A percentile compares a stretch with the other conserved stretches of the same genome.
These are phyloP conservation scores for Diutina mesorugosa DNA, from an alignment of 1,139 yeast genomes.

Conservation along the genomic window DNA sequence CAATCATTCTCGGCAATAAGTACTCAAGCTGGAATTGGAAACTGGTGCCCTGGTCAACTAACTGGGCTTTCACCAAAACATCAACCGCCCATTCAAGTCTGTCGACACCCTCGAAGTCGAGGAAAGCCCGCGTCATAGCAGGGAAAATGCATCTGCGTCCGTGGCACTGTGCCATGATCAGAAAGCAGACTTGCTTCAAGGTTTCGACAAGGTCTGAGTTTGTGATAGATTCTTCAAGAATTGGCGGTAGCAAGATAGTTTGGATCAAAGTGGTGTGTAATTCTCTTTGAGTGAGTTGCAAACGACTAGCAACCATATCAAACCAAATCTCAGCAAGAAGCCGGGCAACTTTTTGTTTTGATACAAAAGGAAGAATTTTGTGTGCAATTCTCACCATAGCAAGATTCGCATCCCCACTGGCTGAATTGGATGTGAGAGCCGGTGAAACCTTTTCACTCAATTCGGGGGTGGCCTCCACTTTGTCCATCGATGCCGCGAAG, in stretches of 20 bases:
- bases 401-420: conserved; percentile 14
- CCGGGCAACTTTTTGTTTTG: conserved; percentile 4
- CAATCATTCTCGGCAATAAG: conserved; percentile 30
- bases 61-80: not conserved
- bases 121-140: not conserved
- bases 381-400: conserved; percentile 11
- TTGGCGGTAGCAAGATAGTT: conserved; percentile 17
- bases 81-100: not conserved
- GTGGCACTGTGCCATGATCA: conserved; percentile 36
- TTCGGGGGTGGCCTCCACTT: conserved; percentile 3
- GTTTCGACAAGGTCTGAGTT: conserved; percentile 12
- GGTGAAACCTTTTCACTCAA: conserved; percentile 9
- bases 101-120: not conserved
- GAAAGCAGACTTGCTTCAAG: conserved; percentile 24
- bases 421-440: conserved; percentile 9
- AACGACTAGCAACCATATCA: conserved; percentile 42
- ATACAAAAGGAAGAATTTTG: conserved; percentile 4
- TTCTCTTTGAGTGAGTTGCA: conserved; percentile 51
- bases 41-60: not conserved
- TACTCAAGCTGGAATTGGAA: not conserved
- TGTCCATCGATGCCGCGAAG: conserved; percentile 5
- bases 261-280: conserved; percentile 47
- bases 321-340: conserved; percentile 38
- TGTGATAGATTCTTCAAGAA: conserved; percentile 12
- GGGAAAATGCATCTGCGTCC: conserved; percentile 43